Conservation (phyloP, 176 grass and related monocot genomes). For the Oryza officinalis region DNA sequence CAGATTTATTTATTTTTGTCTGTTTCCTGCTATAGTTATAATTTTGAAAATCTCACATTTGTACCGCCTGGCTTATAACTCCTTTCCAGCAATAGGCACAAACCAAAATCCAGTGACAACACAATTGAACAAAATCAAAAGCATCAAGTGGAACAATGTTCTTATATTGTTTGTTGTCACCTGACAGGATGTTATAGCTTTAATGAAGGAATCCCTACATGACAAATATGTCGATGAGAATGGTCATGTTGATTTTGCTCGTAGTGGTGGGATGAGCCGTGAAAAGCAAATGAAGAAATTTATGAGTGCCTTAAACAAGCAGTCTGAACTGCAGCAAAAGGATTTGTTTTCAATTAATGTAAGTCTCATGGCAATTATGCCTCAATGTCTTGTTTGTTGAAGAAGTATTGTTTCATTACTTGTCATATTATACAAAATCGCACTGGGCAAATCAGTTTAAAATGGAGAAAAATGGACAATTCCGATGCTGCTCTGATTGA, state of each 20-base stretch:
- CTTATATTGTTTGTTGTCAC: slow-evolving; percentile 39
- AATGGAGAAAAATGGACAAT: not conserved
- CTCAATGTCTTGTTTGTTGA: not conserved
- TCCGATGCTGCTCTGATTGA: not conserved
- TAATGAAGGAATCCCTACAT: slow-evolving; percentile 80
- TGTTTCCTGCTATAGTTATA: slow-evolving; percentile 9
- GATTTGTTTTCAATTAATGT: slow-evolving; percentile 75
- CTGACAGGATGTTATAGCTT: slow-evolving; percentile 70
- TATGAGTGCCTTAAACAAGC: slow-evolving; percentile 58
- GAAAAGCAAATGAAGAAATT: slow-evolving; percentile 60
- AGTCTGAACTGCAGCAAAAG: slow-evolving; percentile 70
- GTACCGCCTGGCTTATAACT: not conserved
- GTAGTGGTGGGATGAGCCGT: slow-evolving; percentile 85
- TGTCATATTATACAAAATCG: slow-evolving; percentile 7
- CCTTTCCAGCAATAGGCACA: not conserved
- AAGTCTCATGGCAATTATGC: slow-evolving; percentile 26
- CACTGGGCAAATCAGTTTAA: not conserved
- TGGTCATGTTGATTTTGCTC: slow-evolving; percentile 70
- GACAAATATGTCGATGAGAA: slow-evolving; percentile 88
- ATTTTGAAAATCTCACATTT: slow-evolving; percentile 20
- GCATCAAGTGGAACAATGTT: not conserved
- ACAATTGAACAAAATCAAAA: not conserved
- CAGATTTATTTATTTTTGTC: not conserved
- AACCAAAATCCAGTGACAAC: not conserved
- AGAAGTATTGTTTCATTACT: not conserved